Base-by-base conservation (phyloP, 176 grass and related monocot species). In the Musa itinerans region DNA sequence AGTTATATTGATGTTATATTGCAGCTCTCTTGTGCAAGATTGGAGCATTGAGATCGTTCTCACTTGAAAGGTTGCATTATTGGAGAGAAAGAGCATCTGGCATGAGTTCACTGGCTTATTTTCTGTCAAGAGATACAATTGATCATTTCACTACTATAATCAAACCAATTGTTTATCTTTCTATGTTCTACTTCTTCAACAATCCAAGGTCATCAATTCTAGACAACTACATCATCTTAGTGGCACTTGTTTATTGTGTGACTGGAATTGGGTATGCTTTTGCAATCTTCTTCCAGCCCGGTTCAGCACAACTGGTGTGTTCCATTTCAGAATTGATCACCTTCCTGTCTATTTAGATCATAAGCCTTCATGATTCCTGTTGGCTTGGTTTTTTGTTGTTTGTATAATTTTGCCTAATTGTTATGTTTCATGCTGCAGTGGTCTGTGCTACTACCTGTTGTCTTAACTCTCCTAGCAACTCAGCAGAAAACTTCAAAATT, bases 181-280 rank as follows among this genome's bases (percentile, higher is more conserved):
- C 88, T 62, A 96, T 96, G 88, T 96, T 96, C 80, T 96, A 96
- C 81, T 96, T 96, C 83, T 96, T 96, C 74, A 96, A 96, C 81
- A 91, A 96, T 12, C 92, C 92, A 0, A 81, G 92, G n/a, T 96
- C 92, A 24, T 91, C 92, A 11, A 89, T 96, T 59, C 82, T 83
- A 64, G 88, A 86, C 13, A 96, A 96, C 78, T 96, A 96, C 12
- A 15, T 96, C 0, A 81, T 96, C 61, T 83, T 96, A 19, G 69
- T 96, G 0, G 92, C 86, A 9, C 81, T 96, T 7, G 88, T 96
- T 24, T 96, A 96, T 68, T 96, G 92, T 14, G 92, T 96, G 26
- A 91, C 92, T 2, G 92, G 88, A 26, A 96, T 96, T 12, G 92
- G 81, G 19, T 96, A 96, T 81, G 88, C 92, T 11, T 96, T 96